A percentile compares a stretch with the other conserved stretches of the same genome.
phyloP scores from a whole-genome alignment of 257 asterid species.

The Nicotiana tabacum region DNA sequence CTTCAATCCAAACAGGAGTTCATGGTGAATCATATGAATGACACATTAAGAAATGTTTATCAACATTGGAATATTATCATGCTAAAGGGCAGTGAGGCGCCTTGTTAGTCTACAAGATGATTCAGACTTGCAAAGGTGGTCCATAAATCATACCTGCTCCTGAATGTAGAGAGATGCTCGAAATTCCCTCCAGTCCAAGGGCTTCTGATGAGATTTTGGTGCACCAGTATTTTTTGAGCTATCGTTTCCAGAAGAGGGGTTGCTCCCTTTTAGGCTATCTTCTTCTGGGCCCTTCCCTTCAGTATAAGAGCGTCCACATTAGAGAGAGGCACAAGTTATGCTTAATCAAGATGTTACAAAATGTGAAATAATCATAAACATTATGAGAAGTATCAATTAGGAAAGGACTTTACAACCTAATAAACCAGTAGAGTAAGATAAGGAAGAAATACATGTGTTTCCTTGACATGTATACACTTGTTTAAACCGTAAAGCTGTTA shows the following conservation, averaged over 20 bases:
- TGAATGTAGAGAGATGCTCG: conserved; percentile 40
- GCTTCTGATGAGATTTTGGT: conserved; percentile 45
- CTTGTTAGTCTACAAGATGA: not conserved
- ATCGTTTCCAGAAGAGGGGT: conserved; percentile 43
- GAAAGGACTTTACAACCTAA: not conserved
- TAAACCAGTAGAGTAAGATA: not conserved
- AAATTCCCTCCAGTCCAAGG: conserved; percentile 61
- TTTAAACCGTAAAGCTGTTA: not conserved
- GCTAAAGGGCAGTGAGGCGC: not conserved
- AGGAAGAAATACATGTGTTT: not conserved
- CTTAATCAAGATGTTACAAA: not conserved
- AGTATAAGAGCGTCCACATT: conserved; percentile 6
- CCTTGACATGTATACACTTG: not conserved
- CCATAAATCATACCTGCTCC: conserved; percentile 32
- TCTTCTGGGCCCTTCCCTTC: conserved; percentile 48
- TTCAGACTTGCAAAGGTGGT: not conserved
- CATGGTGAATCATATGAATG: not conserved
- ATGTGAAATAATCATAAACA: not conserved
- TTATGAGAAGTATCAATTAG: not conserved
- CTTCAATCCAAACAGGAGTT: not conserved
- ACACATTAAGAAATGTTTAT: not conserved
- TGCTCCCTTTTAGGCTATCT: conserved; percentile 51
- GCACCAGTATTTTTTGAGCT: conserved; percentile 42
- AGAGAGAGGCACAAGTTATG: not conserved
- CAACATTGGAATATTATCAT: not conserved